These are phyloP conservation scores for Fusarium anguioides DNA, from an alignment of 2,329 filamentous ascomycete species.

Conservation along the genomic window DNA sequence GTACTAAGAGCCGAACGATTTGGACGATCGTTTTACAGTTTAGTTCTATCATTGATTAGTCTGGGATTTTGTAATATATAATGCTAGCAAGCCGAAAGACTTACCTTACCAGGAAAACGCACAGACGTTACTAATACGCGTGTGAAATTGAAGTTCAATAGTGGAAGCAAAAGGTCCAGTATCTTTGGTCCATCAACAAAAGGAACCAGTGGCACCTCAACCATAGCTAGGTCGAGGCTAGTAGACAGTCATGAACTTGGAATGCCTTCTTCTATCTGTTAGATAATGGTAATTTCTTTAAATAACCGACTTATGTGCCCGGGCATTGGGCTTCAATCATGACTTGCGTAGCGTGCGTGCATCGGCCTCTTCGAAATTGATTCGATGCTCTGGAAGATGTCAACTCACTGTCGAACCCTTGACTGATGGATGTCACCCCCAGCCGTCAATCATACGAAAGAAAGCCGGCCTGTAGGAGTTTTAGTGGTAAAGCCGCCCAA, in stretches of 20 bases:
- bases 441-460: not conserved
- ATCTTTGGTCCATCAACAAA: not conserved
- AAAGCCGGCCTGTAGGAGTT: too few relatives aligned
- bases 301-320: not conserved
- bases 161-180: not conserved
- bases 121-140: not conserved
- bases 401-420: not conserved
- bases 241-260: not conserved
- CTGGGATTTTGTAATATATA: not conserved
- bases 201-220: not conserved
- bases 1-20: not conserved
- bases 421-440: not conserved
- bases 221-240: not conserved
- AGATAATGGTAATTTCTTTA: not conserved
- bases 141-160: not conserved
- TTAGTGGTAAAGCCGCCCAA: too few relatives aligned
- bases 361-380: not conserved
- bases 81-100: not conserved
- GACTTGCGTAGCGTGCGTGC: conserved; percentile 5
- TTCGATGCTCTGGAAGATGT: not conserved
- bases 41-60: not conserved
- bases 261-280: not conserved
- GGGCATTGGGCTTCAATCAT: not conserved
- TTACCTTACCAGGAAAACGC: not conserved
- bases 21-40: not conserved